phyloP scores from a whole-genome alignment of 2,329 filamentous ascomycete species.

The Trichoderma oligosporum region DNA sequence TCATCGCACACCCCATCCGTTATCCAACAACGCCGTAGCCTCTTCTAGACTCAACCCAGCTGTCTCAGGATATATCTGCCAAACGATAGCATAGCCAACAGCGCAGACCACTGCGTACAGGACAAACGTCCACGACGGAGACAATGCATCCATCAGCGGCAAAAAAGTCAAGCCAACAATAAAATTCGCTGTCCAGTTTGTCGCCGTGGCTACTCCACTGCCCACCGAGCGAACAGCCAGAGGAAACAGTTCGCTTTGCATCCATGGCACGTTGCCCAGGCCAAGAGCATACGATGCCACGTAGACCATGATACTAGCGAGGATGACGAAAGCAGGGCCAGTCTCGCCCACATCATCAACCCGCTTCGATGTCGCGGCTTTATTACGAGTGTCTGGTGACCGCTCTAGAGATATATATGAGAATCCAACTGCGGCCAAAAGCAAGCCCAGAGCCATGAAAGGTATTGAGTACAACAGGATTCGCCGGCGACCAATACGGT shows the following conservation, averaged over 20 bases:
- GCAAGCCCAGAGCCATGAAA: conserved; percentile 72
- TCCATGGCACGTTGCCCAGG: conserved; percentile 91
- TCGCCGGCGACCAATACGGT: conserved; percentile 71
- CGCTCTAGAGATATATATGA: conserved; percentile 52
- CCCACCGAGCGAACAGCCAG: conserved; percentile 69
- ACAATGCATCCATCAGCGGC: conserved; percentile 75
- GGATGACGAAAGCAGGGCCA: conserved; percentile 54
- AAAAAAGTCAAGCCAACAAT: conserved; percentile 82
- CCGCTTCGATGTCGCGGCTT: conserved; percentile 20
- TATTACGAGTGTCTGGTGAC: conserved; percentile 23
- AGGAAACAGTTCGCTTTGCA: conserved; percentile 89
- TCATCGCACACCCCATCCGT: conserved; percentile 68
- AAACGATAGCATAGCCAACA: conserved; percentile 64
- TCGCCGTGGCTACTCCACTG: conserved; percentile 70
- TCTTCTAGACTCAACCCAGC: conserved; percentile 78
- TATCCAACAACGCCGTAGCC: conserved; percentile 64
- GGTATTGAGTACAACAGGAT: conserved; percentile 82
- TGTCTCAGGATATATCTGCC: conserved; percentile 80
- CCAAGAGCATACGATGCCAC: conserved; percentile 83
- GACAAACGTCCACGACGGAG: conserved; percentile 72
- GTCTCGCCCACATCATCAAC: conserved; percentile 22
- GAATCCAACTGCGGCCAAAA: conserved; percentile 71
- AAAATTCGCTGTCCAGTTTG: conserved; percentile 86
- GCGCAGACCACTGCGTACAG: conserved; percentile 72
- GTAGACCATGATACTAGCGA: conserved; percentile 75